Percentiles rank a stretch among this genome's conserved stretches.
phyloP scores from a whole-genome alignment of 768 basidiomycete species.

The Lactarius evosmus region DNA sequence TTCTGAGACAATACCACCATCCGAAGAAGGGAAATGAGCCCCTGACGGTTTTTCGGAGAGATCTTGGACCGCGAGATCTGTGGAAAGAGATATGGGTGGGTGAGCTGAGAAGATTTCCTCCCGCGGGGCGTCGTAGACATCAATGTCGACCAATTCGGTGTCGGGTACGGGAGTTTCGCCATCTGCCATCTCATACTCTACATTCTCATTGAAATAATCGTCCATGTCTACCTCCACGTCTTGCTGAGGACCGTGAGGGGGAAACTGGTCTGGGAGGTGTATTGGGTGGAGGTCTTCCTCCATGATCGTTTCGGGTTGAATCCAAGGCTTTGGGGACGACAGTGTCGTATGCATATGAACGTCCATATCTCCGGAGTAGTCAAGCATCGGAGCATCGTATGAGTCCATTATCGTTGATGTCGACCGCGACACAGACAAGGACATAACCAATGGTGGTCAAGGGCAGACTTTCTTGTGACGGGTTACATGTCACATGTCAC shows the following conservation, averaged over 20 bases:
- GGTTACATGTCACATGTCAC: not conserved
- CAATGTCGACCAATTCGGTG: constrained; percentile 27
- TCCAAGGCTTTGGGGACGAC: constrained; percentile 28
- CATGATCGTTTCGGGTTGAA: constrained; percentile 26
- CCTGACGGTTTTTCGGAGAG: not conserved
- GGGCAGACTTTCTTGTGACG: constrained; percentile 4
- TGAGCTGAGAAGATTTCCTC: constrained; percentile 15
- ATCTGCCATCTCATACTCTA: constrained; percentile 30
- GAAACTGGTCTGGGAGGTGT: constrained; percentile 9
- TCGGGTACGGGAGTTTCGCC: constrained; percentile 17
- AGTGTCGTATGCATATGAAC: constrained; percentile 29
- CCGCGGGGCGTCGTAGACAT: constrained; percentile 25
- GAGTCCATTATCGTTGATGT: constrained; percentile 25
- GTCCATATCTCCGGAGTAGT: constrained; percentile 26
- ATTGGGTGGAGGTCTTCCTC: constrained; percentile 26
- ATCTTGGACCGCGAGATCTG: constrained; percentile 10
- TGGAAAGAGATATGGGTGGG: constrained; percentile 6
- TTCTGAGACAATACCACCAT: constrained; percentile 64
- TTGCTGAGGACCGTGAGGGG: constrained; percentile 22
- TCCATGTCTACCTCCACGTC: constrained; percentile 30
- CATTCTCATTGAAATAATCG: constrained; percentile 23
- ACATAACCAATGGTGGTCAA: constrained; percentile 9
- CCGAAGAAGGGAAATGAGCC: constrained; percentile 13
- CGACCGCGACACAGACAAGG: constrained; percentile 14
- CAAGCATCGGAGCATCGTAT: constrained; percentile 29